Evolutionary conservation across 2,329 filamentous ascomycete genomes (phyloP).

Genomic region (Alternaria sp.): DNA sequence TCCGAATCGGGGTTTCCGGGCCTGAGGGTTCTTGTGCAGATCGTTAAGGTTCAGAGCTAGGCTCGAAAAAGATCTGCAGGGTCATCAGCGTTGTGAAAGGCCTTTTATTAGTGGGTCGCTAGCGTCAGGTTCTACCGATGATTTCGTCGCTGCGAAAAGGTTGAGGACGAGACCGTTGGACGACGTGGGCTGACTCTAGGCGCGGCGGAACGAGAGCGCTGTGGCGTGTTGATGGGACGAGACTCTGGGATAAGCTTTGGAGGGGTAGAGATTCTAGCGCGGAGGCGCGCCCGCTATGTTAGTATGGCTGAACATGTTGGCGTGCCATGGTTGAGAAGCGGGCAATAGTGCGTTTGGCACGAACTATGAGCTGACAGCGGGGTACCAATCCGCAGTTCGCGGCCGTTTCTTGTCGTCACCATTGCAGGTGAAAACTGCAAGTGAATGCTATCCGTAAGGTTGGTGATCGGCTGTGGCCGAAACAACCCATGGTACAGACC

Average conservation of each 20-base stretch:
- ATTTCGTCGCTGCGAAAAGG: background rate
- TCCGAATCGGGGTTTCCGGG: background rate
- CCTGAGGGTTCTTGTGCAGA: slow-evolving; percentile 6
- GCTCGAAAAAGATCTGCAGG: slow-evolving; percentile 7
- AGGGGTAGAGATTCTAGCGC: background rate
- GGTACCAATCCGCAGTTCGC: slow-evolving; percentile 4
- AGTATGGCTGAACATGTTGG: background rate
- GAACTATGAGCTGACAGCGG: slow-evolving; percentile 17
- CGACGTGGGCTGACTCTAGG: background rate
- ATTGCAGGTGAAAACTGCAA: background rate
- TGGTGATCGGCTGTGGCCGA: background rate
- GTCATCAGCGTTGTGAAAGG: slow-evolving; percentile 7
- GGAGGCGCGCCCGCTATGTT: background rate
- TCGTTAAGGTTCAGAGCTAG: background rate
- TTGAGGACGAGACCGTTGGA: slow-evolving; percentile 2
- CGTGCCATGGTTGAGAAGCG: slow-evolving; percentile 10
- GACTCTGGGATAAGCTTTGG: slow-evolving; percentile 1
- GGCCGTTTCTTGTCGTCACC: slow-evolving; percentile 15
- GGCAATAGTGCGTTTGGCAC: slow-evolving; percentile 1
- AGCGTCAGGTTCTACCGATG: background rate
- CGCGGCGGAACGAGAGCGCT: background rate
- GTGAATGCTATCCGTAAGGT: background rate
- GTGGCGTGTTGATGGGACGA: background rate
- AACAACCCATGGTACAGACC: background rate
- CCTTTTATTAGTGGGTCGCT: background rate